Evolutionary conservation across 2,329 filamentous ascomycete genomes (phyloP), one percentile per base, ranked within the genome.

Genomic region (Colletotrichum sp.): DNA sequence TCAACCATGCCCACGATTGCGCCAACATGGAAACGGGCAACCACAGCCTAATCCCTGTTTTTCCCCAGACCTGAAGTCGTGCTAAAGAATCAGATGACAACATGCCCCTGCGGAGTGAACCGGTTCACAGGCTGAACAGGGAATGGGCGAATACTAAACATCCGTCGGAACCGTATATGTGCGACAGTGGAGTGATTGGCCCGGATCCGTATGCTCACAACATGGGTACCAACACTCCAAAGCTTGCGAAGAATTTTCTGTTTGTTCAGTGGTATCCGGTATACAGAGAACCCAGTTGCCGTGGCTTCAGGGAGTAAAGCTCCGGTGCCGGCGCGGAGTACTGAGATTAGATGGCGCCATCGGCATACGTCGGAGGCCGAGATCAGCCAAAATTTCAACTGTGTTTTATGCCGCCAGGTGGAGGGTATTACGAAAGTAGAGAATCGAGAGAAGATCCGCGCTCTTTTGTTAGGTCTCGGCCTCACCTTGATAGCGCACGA

Each of bases 381-480:
- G 44, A 22, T 52, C 44, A 52, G 44, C 44, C 44, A 12, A 52
- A 22, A 13, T 22, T 0, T 8, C 44, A 22, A 22, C 44, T n/a
- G 0, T 22, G 16, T 52, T 22, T 52, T 22, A 22, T 52, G 44
- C 44, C 22, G n/a, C 44, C 1, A 52, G n/a, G n/a, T 52, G 0
- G 22, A 13, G 11, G 44, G n/a, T 4, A 13, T 1, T 22, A 8
- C n/a, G 11, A 13, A 1, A 13, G 2, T 4, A 8, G 6, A 1
- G 44, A 22, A 52, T 22, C 1, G 11, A 7, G 44, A 52, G 3
- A 52, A 22, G 6, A 22, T 22, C 44, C 6, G n/a, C 2, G n/a
- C 6, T 52, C 0, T 52, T 22, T 8, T 0, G 11, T 8, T 13
- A 5, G 44, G n/a, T 2, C 1, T 52, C 11, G n/a, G 44, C 44